These are phyloP conservation scores for Cunninghamia lanceolata DNA, from an alignment of 75 land plant genomes.

Conservation along the genomic window DNA sequence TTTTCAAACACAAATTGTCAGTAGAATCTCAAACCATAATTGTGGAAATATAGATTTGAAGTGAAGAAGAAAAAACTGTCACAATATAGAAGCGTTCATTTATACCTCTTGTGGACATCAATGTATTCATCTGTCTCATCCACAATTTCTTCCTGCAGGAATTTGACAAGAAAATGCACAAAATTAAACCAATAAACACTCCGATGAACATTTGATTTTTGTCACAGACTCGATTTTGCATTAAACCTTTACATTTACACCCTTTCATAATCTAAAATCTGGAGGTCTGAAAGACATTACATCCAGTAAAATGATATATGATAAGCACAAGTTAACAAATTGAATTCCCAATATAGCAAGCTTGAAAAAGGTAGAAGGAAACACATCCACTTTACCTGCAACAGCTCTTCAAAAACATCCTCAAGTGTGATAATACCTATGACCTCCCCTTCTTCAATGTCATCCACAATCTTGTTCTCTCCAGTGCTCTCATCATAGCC, in stretches of 20 bases:
- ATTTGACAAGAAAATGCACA: background rate
- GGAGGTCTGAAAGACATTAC: background rate
- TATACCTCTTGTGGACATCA: slow-evolving; percentile 94
- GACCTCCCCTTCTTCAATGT: slow-evolving; percentile 90
- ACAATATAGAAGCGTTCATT: background rate
- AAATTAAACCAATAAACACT: background rate
- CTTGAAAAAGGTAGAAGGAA: background rate
- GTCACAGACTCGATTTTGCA: background rate
- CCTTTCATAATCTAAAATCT: background rate
- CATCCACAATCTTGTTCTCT: slow-evolving; percentile 28
- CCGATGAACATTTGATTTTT: background rate
- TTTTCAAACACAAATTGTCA: background rate
- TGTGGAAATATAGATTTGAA: background rate
- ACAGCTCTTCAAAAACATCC: slow-evolving; percentile 95
- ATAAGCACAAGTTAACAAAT: background rate
- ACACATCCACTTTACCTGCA: slow-evolving; percentile 60
- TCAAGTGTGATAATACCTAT: slow-evolving; percentile 93
- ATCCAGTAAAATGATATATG: background rate
- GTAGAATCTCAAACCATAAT: background rate
- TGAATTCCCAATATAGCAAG: background rate
- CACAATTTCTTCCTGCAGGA: slow-evolving; percentile 93
- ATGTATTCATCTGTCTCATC: slow-evolving; percentile 98
- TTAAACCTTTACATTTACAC: background rate
- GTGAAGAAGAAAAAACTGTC: background rate
- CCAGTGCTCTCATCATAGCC: slow-evolving; percentile 16